Evolutionary conservation across 768 basidiomycete species (phyloP).

Genomic region (Mycena galopus): DNA sequence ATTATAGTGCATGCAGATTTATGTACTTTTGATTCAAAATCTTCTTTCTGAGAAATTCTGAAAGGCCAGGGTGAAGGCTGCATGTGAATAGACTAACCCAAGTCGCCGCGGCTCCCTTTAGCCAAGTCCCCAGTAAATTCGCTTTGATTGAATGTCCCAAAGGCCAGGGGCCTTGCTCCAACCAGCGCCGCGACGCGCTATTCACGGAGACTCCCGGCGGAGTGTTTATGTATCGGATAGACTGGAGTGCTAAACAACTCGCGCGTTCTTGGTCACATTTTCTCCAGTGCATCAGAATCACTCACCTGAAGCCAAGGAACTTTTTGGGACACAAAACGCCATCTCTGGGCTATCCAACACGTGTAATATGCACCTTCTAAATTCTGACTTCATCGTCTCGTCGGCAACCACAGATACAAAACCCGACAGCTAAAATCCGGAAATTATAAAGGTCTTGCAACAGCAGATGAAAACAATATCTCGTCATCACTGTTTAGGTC

Average conservation of each 20-base stretch:
- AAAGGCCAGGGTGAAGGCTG: no score
- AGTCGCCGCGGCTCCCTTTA: constrained; percentile 26
- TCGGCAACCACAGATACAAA: background rate
- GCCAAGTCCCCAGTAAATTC: background rate
- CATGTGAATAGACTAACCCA: constrained; percentile 32
- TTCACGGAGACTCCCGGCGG: constrained; percentile 30
- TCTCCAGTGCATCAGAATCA: background rate
- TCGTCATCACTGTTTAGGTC: no score
- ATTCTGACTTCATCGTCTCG: background rate
- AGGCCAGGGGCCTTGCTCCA: constrained; percentile 31
- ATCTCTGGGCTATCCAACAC: background rate
- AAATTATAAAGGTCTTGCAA: background rate
- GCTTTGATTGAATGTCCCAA: constrained; percentile 12
- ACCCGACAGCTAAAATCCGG: background rate
- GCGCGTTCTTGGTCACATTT: constrained; percentile 30
- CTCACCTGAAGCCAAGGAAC: constrained; percentile 40
- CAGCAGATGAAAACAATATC: background rate
- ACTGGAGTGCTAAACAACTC: constrained; percentile 34
- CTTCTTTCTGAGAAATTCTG: no score
- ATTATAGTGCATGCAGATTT: no score
- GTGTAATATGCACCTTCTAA: background rate
- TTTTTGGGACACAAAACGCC: constrained; percentile 37
- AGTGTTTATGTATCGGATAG: constrained; percentile 26
- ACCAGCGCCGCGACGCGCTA: constrained; percentile 19
- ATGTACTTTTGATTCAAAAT: no score